These are phyloP conservation scores for Puya raimondii DNA, from an alignment of 176 grass and related monocot genomes.

Conservation along the genomic window DNA sequence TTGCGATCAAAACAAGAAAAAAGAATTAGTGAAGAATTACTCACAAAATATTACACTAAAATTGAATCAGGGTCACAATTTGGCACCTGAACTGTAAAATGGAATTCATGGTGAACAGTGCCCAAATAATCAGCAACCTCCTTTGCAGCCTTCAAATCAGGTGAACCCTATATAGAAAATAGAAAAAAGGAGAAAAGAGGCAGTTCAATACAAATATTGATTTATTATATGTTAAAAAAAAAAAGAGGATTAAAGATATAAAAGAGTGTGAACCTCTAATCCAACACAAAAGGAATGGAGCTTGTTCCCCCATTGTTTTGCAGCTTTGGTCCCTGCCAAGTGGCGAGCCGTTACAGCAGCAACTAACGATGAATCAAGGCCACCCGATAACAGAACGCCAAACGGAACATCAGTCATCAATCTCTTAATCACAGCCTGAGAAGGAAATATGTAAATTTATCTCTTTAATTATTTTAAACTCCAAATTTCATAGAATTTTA, in stretches of 20 bases:
- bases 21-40: not conserved
- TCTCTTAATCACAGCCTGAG: constrained; percentile 81
- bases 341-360: constrained; percentile 78
- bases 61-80: not conserved
- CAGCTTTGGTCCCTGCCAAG: constrained; percentile 77
- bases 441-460: not conserved
- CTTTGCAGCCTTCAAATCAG: constrained; percentile 71
- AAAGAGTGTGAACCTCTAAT: constrained; percentile 45
- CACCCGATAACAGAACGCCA: constrained; percentile 83
- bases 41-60: not conserved
- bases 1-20: constrained; percentile 12
- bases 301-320: constrained; percentile 67
- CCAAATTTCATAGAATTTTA: not conserved
- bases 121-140: constrained; percentile 81
- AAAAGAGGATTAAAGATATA: not conserved
- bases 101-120: constrained; percentile 86
- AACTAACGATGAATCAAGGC: constrained; percentile 88
- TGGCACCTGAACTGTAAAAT: constrained; percentile 91
- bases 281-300: constrained; percentile 97
- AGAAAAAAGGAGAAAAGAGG: not conserved
- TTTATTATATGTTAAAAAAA: not conserved
- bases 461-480: too few relatives aligned
- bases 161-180: constrained; percentile 50
- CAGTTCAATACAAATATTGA: not conserved
- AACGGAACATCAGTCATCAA: constrained; percentile 96